phyloP scores from a whole-genome alignment of 805 yeast genomes.

The Candida awuae region DNA sequence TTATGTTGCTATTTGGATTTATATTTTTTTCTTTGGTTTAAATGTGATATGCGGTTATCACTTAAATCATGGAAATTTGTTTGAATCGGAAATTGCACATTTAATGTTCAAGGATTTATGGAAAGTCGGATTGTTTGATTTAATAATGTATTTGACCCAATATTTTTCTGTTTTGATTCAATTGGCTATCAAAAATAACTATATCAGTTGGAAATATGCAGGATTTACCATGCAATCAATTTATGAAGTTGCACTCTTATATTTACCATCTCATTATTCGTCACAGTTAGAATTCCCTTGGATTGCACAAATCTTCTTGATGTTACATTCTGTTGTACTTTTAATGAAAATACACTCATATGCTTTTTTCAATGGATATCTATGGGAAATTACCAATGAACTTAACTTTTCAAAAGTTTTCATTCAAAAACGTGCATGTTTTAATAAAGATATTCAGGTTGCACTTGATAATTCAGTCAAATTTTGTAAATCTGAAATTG shows the following conservation, averaged over 20 bases:
- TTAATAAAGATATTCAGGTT: constrained; percentile 26
- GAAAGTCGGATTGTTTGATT: constrained; percentile 66
- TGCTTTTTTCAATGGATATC: constrained; percentile 84
- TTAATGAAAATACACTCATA: constrained; percentile 95
- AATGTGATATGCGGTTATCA: constrained; percentile 49
- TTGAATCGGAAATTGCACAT: constrained; percentile 46
- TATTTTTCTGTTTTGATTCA: constrained; percentile 61
- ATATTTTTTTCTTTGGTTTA: constrained; percentile 45
- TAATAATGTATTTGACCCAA: constrained; percentile 60
- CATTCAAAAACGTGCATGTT: constrained; percentile 29
- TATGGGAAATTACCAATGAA: constrained; percentile 59
- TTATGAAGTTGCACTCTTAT: constrained; percentile 47
- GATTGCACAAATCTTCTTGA: constrained; percentile 82
- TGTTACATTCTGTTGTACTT: constrained; percentile 76
- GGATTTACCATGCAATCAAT: constrained; percentile 60
- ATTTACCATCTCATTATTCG: constrained; percentile 49
- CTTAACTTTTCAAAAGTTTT: constrained; percentile 40
- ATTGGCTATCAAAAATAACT: constrained; percentile 35
- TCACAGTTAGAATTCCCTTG: constrained; percentile 61
- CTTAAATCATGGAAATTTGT: constrained; percentile 34
- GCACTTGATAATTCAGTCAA: constrained; percentile 42
- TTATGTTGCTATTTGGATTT: constrained; percentile 73
- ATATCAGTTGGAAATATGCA: constrained; percentile 48
- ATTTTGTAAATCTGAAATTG: constrained; percentile 68
- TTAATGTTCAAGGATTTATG: constrained; percentile 54